phyloP scores from a whole-genome alignment of 352 stramenopile genomes.

The Thraustochytrium striatum region DNA sequence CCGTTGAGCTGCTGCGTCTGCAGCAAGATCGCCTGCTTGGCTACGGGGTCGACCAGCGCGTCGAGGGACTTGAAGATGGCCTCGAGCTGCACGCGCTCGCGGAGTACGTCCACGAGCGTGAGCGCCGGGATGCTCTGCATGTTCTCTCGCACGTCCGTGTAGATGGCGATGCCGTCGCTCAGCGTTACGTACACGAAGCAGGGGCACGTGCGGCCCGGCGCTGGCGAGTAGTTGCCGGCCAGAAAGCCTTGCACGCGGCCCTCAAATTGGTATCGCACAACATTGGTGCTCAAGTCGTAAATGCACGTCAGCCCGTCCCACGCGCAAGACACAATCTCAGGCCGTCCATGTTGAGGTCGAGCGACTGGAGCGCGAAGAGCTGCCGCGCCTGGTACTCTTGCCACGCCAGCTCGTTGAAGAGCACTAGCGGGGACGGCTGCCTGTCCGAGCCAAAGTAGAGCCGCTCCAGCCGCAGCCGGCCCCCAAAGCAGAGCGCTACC shows the following conservation, averaged over 20 bases:
- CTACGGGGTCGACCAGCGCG: neutral
- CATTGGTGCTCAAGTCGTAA: constrained; percentile 22
- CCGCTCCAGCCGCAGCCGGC: neutral
- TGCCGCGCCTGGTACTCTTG: constrained; percentile 26
- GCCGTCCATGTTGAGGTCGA: constrained; percentile 23
- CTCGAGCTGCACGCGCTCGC: neutral
- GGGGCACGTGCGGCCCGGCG: neutral
- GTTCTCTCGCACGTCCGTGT: neutral
- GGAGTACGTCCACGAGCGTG: constrained; percentile 26
- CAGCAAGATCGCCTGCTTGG: neutral
- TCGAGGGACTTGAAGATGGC: neutral
- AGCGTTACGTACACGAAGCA: constrained; percentile 44
- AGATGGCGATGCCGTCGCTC: constrained; percentile 23
- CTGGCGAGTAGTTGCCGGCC: neutral
- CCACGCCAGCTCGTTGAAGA: neutral
- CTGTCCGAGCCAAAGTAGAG: neutral
- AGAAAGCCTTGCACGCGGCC: constrained; percentile 25
- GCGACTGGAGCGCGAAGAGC: constrained; percentile 32
- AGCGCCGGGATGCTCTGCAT: constrained; percentile 11
- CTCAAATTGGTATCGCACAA: constrained; percentile 41
- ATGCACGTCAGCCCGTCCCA: constrained; percentile 40
- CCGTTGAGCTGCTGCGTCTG: neutral
- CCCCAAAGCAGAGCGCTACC: constrained; percentile 8
- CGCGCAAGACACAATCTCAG: constrained; percentile 17
- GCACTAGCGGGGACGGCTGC: neutral